phyloP scores from a whole-genome alignment of 1,284 basidiomycete genomes.

The Mycena sp. region DNA sequence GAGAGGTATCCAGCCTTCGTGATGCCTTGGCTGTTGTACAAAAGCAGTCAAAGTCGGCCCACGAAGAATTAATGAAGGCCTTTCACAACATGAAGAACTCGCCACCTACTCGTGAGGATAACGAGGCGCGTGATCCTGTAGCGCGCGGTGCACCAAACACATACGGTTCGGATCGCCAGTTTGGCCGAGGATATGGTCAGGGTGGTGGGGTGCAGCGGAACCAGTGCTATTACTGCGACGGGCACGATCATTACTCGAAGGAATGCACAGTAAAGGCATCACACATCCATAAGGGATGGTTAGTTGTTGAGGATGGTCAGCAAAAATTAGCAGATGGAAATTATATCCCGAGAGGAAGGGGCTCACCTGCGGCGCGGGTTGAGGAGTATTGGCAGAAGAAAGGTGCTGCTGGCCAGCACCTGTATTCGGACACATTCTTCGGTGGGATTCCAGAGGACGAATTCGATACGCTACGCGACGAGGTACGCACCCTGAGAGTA shows the following conservation, averaged over 20 bases:
- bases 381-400: conserved; percentile 18
- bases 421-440: conserved; percentile 3
- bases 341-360: conserved; percentile 8
- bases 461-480: neutral
- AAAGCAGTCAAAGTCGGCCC: neutral
- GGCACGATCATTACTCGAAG: conserved; percentile 1
- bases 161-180: conserved; percentile 1
- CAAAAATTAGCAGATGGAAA: no score
- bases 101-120: neutral
- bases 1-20: conserved; percentile 3
- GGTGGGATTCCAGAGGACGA: neutral
- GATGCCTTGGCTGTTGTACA: neutral
- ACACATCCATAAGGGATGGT: conserved; percentile 13
- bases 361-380: neutral
- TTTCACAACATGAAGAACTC: neutral
- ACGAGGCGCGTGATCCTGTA: neutral
- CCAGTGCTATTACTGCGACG: no score
- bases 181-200: neutral
- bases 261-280: conserved; percentile 1
- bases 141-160: neutral
- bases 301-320: conserved; percentile 7
- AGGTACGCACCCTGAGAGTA: neutral
- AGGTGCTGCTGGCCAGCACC: conserved; percentile 4
- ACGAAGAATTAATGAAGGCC: conserved; percentile 14
- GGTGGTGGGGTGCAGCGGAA: no score